These are phyloP conservation scores for Mixia osmundae DNA, from an alignment of 1,284 basidiomycete species.

Conservation along the genomic window DNA sequence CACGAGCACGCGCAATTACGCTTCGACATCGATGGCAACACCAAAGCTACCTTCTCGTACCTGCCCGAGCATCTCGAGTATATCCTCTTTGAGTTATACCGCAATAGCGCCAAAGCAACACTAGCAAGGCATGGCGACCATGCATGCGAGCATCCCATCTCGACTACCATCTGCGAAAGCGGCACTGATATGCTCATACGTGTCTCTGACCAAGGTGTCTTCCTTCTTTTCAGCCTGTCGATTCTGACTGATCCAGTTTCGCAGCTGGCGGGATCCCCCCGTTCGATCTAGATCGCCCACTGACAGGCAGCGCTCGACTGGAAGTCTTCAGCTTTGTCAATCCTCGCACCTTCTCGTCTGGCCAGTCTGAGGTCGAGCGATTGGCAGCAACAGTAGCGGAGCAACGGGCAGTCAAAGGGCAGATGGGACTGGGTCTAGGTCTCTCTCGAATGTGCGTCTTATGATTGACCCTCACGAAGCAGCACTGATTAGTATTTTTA, in stretches of 20 bases:
- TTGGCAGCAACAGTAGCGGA: slow-evolving; percentile 10
- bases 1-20: too few species aligned
- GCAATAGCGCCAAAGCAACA: too few species aligned
- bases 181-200: slow-evolving; percentile 47
- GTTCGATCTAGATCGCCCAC: slow-evolving; percentile 3
- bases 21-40: slow-evolving; percentile 44
- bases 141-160: too few species aligned
- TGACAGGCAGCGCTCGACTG: slow-evolving; percentile 4
- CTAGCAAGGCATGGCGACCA: too few species aligned
- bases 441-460: slow-evolving; percentile 14
- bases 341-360: slow-evolving; percentile 13
- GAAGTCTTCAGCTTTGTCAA: slow-evolving; percentile 8
- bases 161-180: slow-evolving; percentile 49
- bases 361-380: slow-evolving; percentile 11
- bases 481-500: not conserved
- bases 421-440: slow-evolving; percentile 14
- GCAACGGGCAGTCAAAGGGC: slow-evolving; percentile 10
- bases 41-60: too few species aligned
- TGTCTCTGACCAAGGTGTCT: slow-evolving; percentile 56
- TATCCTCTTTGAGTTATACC: too few species aligned
- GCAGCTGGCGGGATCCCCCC: slow-evolving; percentile 14
- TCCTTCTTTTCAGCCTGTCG: not conserved
- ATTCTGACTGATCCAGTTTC: not conserved
- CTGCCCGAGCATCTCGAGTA: slow-evolving; percentile 25
- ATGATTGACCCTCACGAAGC: not conserved